Evolutionary conservation across 345 rosid species (phyloP).

Genomic region (Gossypium raimondii): DNA sequence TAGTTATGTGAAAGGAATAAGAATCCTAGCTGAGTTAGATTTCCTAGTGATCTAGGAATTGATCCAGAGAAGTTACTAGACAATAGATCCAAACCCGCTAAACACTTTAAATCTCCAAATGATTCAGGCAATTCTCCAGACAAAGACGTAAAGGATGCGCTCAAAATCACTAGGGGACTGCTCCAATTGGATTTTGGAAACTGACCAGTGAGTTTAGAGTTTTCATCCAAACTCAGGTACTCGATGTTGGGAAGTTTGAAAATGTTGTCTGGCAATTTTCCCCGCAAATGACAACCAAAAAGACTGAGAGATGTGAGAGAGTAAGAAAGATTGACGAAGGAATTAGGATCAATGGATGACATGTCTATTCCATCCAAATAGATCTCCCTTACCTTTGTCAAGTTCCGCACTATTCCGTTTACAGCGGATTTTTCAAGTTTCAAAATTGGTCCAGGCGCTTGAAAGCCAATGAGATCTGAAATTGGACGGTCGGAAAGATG

Average conservation of each 20-base stretch:
- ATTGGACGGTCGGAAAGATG: neutral
- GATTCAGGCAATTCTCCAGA: neutral
- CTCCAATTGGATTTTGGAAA: neutral
- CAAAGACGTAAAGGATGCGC: neutral
- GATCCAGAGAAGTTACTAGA: neutral
- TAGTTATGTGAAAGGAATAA: neutral
- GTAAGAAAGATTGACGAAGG: conserved; percentile 9
- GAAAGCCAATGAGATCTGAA: neutral
- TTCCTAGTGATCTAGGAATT: neutral
- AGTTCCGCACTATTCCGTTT: neutral
- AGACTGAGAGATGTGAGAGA: neutral
- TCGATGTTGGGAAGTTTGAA: conserved; percentile 9
- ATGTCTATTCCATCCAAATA: neutral
- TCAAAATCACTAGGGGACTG: neutral
- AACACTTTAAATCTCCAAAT: neutral
- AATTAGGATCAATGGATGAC: conserved; percentile 5
- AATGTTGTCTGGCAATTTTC: neutral
- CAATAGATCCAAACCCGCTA: fast-evolving
- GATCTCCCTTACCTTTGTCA: neutral
- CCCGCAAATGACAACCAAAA: neutral
- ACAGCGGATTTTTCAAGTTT: neutral
- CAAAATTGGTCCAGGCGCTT: neutral
- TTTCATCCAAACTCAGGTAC: neutral
- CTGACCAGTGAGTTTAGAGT: neutral
- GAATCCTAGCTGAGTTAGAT: neutral